These are phyloP conservation scores for Calocera viscosa DNA, from an alignment of 768 basidiomycete genomes.

Conservation along the genomic window DNA sequence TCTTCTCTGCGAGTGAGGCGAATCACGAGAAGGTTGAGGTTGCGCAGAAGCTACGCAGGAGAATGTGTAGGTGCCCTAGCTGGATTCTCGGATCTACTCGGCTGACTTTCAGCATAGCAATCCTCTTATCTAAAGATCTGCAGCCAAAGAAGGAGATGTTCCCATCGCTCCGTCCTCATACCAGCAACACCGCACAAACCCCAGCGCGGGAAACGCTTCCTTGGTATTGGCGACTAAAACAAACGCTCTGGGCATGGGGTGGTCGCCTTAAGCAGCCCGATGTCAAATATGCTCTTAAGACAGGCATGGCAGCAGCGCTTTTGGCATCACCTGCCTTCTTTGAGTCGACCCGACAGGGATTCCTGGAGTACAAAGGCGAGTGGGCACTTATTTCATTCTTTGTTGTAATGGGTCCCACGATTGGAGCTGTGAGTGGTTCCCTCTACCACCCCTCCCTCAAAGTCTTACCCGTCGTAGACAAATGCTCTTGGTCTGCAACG, in stretches of 20 bases:
- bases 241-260: constrained; percentile 61
- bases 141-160: constrained; percentile 32
- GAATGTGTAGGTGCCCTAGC: constrained; percentile 21
- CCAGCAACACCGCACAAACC: constrained; percentile 74
- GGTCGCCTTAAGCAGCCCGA: constrained; percentile 54
- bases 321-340: constrained; percentile 83
- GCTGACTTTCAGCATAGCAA: constrained; percentile 17
- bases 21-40: background rate
- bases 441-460: background rate
- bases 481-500: constrained; percentile 78
- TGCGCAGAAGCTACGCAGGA: constrained; percentile 21
- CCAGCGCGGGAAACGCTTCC: constrained; percentile 51
- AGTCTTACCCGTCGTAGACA: constrained; percentile 46
- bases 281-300: constrained; percentile 78
- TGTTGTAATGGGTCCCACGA: constrained; percentile 81
- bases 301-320: constrained; percentile 50
- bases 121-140: constrained; percentile 28
- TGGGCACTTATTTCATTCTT: constrained; percentile 96
- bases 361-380: constrained; percentile 75
- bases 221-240: constrained; percentile 48
- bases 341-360: constrained; percentile 59
- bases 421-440: constrained; percentile 55
- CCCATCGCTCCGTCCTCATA: constrained; percentile 70
- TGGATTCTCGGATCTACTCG: background rate
- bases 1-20: background rate